Conservation (phyloP, 768 basidiomycete genomes). For the Suillus subalutaceus region DNA sequence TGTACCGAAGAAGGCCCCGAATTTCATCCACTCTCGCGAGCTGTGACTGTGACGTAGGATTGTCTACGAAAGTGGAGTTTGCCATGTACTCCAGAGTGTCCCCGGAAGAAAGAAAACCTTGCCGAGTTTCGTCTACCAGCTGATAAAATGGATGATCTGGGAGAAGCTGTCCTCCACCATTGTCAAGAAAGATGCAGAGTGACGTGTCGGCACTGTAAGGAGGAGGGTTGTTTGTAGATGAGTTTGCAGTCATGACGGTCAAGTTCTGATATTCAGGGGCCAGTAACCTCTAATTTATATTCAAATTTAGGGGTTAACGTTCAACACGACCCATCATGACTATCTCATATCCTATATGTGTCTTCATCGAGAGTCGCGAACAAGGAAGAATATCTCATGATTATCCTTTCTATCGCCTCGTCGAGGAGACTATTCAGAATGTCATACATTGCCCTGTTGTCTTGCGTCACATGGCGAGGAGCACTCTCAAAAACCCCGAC, state of each 20-base stretch:
- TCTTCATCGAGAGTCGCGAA: neutral
- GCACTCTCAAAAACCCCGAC: neutral
- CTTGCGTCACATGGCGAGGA: neutral
- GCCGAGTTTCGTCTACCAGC: neutral
- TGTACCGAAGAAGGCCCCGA: neutral
- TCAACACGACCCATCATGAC: neutral
- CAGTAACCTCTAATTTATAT: neutral
- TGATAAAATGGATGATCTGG: neutral
- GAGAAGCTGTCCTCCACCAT: neutral
- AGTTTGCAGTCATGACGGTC: neutral
- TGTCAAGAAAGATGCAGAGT: neutral
- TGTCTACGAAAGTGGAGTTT: neutral
- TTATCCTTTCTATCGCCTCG: neutral
- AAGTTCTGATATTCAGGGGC: neutral
- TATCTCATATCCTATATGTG: neutral
- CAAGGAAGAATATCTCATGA: neutral
- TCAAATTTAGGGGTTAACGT: neutral
- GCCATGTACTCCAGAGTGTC: constrained; percentile 2
- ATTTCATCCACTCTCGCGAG: neutral
- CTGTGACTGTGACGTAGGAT: neutral
- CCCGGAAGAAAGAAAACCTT: neutral
- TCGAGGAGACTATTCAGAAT: neutral
- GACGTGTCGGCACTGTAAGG: neutral
- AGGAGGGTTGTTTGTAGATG: neutral
- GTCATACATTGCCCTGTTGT: neutral